Percentiles rank a stretch among this genome's conserved stretches.
These are phyloP conservation scores for Nakataea oryzae DNA, from an alignment of 2,329 filamentous ascomycete genomes.

Conservation along the genomic window DNA sequence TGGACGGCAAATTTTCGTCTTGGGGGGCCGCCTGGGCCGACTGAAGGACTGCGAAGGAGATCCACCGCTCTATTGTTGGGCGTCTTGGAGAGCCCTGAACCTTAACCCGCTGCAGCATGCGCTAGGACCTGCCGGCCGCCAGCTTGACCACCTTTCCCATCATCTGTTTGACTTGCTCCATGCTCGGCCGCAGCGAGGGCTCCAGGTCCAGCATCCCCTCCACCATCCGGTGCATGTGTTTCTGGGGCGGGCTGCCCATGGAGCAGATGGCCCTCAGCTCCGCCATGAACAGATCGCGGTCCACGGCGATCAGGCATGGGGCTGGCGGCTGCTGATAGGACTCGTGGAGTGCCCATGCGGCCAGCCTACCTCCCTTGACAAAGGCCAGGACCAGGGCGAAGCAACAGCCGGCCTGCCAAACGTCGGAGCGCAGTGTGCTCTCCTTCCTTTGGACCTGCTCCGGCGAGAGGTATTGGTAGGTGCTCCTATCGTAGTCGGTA, in stretches of 20 bases:
- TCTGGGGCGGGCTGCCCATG: too few relatives aligned
- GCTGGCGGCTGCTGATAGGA: not conserved
- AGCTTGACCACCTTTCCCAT: not conserved
- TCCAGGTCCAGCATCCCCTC: too few relatives aligned
- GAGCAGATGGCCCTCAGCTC: too few relatives aligned
- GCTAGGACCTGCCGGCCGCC: not conserved
- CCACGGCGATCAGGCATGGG: not conserved
- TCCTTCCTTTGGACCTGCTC: slow-evolving; percentile 3
- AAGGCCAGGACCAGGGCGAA: slow-evolving; percentile 6
- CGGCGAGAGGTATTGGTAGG: slow-evolving; percentile 1
- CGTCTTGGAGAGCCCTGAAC: too few relatives aligned
- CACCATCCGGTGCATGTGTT: too few relatives aligned
- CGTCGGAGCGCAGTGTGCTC: slow-evolving; percentile 6
- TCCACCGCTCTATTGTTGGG: not conserved
- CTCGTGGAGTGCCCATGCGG: not conserved
- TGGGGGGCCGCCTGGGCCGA: too few relatives aligned
- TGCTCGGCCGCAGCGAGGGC: not conserved
- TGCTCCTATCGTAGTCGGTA: slow-evolving; percentile 4
- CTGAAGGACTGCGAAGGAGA: not conserved
- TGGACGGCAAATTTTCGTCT: not conserved
- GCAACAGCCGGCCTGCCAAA: slow-evolving; percentile 10
- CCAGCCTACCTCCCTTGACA: not conserved
- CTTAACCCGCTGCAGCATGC: not conserved
- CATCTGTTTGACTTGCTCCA: not conserved
- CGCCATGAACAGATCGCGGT: not conserved